Percentiles rank a stretch among this genome's conserved stretches.
These are phyloP conservation scores for Tuber umbilicatum DNA, from an alignment of 495 filamentous ascomycete species.

Conservation along the genomic window DNA sequence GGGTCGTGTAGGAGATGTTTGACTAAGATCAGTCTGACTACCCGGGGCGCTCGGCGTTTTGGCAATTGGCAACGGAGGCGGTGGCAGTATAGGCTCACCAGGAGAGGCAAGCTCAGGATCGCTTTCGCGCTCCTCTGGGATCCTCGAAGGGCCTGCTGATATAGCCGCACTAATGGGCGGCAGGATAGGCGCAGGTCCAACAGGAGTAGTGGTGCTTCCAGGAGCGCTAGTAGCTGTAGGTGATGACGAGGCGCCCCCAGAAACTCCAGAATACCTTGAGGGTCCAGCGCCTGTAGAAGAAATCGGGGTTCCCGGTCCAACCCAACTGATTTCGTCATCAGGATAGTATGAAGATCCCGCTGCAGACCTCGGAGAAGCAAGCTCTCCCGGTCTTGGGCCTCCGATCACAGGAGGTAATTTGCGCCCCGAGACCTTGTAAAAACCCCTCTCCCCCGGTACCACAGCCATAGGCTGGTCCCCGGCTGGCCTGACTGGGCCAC, in stretches of 20 bases:
- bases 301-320: constrained; percentile 20
- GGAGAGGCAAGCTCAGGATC: constrained; percentile 2
- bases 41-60: constrained; percentile 7
- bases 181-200: constrained; percentile 16
- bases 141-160: neutral
- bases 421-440: constrained; percentile 37
- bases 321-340: constrained; percentile 25
- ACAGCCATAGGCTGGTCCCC: constrained; percentile 23
- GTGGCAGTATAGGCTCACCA: constrained; percentile 21
- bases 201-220: constrained; percentile 18
- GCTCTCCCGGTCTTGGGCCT: constrained; percentile 32
- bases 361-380: constrained; percentile 28
- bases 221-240: constrained; percentile 26
- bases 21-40: neutral
- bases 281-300: constrained; percentile 31
- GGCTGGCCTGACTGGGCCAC: constrained; percentile 23
- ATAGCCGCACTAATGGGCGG: neutral
- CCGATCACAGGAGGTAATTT: constrained; percentile 38
- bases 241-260: constrained; percentile 20
- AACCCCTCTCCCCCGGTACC: constrained; percentile 32
- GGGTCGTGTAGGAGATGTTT: neutral
- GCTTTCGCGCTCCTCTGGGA: neutral
- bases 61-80: neutral
- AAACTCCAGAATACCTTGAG: constrained; percentile 37
- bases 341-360: constrained; percentile 32